Evolutionary conservation across 2,329 filamentous ascomycete species (phyloP), one percentile per base, ranked within the genome.

Genomic region (Leptodontidium sp.): DNA sequence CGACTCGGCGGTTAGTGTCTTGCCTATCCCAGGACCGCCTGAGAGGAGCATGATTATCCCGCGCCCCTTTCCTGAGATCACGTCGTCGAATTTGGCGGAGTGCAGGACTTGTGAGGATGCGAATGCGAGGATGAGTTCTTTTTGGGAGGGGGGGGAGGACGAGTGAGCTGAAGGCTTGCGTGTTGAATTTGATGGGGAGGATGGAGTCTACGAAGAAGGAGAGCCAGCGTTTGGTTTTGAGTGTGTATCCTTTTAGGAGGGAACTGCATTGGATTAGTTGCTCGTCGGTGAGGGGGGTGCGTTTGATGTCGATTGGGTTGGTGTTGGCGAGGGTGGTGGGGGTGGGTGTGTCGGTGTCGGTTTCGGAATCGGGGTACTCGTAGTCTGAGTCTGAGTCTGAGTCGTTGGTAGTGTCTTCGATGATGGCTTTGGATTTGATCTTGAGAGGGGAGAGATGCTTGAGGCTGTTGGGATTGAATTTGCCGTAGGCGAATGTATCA

Each of bases 21-120:
- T 85, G 29, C 85, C 85, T 6, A 84, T 82, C 43, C 84, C 84
- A 0, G 84, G 84, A 0, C 79, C 81, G 12, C 85, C 85, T 0
- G 80, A 81, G 2, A 86, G 77, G 1, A 86, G 78, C 76, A 84
- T 81, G 72, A 86, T 84, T 69, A 85, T 82, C 17, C 84, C 84
- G 71, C 81, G 82, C 80, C 85, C 78, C 63, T 87, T 86, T 61
- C 84, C 84, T 11, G 80, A 80, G 74, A 87, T 85, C 66, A 86
- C 79, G 69, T 87, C 84, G 77, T 86, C 84, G 68, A 86, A 86
- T 9, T 72, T 75, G 32, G 76, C 77, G 26, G 74, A 66, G 15
- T 80, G 76, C 43, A 82, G 80, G 52, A 83, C 79, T 76, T 86
- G 84, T 5, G 80, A 81, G 75, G 84, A 80, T 1, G 83, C 84